Base-by-base conservation (phyloP, 306 rosid species). In the Acacia crassicarpa region DNA sequence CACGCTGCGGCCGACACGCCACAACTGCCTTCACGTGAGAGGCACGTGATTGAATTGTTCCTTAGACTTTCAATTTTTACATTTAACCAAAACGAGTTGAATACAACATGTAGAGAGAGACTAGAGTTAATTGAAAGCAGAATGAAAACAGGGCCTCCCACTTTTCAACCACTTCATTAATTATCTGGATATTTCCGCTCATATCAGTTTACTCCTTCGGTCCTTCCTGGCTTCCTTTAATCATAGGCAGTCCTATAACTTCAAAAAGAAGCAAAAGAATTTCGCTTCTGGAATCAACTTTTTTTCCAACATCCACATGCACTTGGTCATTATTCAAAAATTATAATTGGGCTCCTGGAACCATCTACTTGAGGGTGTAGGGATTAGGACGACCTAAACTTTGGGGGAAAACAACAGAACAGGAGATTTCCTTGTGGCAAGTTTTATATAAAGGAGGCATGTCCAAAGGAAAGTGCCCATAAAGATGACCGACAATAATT, bases 31-130 rank as follows among this genome's bases (percentile, higher is more conserved):
- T 93, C 82, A 97, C 98, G 58, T 90, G 94, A 81, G 99, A 95
- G 84, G 94, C 93, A 92, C 94, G 88, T 87, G 99, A 93, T 89
- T 84, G 93, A 74, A 56, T 15, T 14, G 58, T 51, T 16, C 58
- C 17, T 51, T 51, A 17, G n/a, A 16, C 53, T 14, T 48, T 14
- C 14, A 14, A 46, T 11, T 44, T 44, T 44, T 44, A 44, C 14
- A 48, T 51, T 51, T 51, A 51, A 51, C 23, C 23, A 20, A 53
- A 53, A 19, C 61, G 61, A 53, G 10, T 20, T 10, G 59, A 5
- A 53, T 13, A 41, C 20, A 53, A 56, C 46, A 62, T 25, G 53
- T 11, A 35, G 56, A 62, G 59, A 35, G 56, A 62, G 59, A 53
- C 62, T 56, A 9, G 11, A 56, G 25, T 15, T 17, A 51, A 67